Evolutionary conservation across 768 basidiomycete species (phyloP).

Genomic region (Cubamyces sp.): DNA sequence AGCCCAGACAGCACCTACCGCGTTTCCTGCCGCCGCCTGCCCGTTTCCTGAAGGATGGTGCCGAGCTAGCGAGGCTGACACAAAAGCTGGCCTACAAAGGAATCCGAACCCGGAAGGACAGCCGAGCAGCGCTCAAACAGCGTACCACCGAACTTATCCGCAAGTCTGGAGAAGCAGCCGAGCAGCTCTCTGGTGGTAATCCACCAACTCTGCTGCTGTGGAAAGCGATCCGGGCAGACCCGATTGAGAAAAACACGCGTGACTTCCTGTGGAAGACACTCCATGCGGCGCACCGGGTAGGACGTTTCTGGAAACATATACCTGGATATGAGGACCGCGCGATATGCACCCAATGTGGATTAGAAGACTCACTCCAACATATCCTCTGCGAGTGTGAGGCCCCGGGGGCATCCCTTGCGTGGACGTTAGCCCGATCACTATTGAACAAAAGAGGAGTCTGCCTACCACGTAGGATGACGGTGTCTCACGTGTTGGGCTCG

Average conservation of each 20-base stretch:
- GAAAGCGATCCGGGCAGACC: background rate
- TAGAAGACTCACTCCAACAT: slow-evolving; percentile 28
- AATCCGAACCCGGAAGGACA: background rate
- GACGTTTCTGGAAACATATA: slow-evolving; percentile 25
- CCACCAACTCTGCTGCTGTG: too few relatives aligned
- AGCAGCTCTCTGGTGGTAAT: too few relatives aligned
- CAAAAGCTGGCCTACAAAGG: slow-evolving; percentile 1
- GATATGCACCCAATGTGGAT: slow-evolving; percentile 19
- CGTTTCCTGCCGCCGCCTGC: too few relatives aligned
- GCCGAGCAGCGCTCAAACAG: too few relatives aligned
- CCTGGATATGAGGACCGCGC: slow-evolving; percentile 9
- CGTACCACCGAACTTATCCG: too few relatives aligned
- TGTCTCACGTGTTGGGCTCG: slow-evolving; percentile 12
- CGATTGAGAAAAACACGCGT: background rate
- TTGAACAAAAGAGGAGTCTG: background rate
- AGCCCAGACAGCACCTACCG: too few relatives aligned
- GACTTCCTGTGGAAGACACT: slow-evolving; percentile 21
- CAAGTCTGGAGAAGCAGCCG: too few relatives aligned
- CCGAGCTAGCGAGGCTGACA: background rate
- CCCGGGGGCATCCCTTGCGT: background rate
- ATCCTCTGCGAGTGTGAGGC: slow-evolving; percentile 26
- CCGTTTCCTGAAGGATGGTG: background rate
- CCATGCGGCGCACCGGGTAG: slow-evolving; percentile 14
- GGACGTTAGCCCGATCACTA: slow-evolving; percentile 7
- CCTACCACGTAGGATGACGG: background rate